Evolutionary conservation across 2,329 filamentous ascomycete genomes (phyloP).

Genomic region (Massarina eburnea): DNA sequence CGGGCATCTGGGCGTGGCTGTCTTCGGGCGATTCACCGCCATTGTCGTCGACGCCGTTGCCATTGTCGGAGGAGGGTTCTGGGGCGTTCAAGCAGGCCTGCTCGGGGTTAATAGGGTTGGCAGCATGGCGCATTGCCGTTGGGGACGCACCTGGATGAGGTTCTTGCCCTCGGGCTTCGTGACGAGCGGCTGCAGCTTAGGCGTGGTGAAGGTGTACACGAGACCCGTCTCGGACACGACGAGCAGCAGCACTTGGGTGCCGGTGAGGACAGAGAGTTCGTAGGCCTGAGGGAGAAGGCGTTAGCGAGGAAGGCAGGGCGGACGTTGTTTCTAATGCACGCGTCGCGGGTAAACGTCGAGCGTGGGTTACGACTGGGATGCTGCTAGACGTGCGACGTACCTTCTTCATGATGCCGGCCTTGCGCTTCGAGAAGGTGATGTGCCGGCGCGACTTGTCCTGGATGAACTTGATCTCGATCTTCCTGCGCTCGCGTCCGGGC

Average conservation of each 20-base stretch:
- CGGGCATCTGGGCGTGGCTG: constrained; percentile 74
- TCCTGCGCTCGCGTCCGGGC: constrained; percentile 93
- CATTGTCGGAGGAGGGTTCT: constrained; percentile 78
- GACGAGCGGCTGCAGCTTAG: constrained; percentile 95
- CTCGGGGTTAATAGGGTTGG: constrained; percentile 37
- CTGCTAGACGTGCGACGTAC: constrained; percentile 55
- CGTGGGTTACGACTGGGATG: constrained; percentile 23
- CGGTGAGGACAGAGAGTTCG: constrained; percentile 94
- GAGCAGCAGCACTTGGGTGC: constrained; percentile 93
- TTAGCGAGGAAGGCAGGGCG: constrained; percentile 23
- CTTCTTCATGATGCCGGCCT: constrained; percentile 99
- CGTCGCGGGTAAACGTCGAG: constrained; percentile 21
- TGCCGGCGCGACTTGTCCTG: constrained; percentile 99
- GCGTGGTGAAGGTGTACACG: constrained; percentile 97
- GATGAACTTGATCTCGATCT: constrained; percentile 99
- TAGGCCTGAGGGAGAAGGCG: constrained; percentile 69
- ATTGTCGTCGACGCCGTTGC: constrained; percentile 59
- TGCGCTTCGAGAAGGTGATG: constrained; percentile 99
- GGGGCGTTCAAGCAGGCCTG: constrained; percentile 96
- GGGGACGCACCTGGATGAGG: constrained; percentile 80
- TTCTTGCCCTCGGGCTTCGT: constrained; percentile 99
- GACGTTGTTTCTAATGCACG: constrained; percentile 33
- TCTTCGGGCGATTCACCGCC: constrained; percentile 88
- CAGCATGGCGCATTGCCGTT: constrained; percentile 7
- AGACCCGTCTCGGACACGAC: constrained; percentile 97